Conservation (phyloP, 2,329 filamentous ascomycete species). For the Beauveria sp. region DNA sequence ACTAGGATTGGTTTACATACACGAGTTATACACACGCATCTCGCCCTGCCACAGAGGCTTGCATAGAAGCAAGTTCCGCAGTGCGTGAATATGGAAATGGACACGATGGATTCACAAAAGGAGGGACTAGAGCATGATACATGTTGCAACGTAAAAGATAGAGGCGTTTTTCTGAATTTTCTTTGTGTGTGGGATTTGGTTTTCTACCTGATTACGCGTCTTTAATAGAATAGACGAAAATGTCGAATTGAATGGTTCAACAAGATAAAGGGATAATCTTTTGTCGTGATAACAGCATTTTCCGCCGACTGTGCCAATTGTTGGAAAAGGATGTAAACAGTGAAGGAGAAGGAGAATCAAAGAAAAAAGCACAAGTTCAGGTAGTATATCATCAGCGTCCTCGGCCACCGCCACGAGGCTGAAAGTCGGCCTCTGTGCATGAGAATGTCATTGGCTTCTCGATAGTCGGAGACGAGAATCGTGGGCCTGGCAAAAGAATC, state of each 20-base stretch:
- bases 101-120: not conserved
- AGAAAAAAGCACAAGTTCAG: not conserved
- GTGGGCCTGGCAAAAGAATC: no score
- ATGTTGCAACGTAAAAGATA: not conserved
- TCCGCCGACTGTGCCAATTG: no score
- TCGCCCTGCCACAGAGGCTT: not conserved
- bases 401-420: not conserved
- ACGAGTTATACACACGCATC: not conserved
- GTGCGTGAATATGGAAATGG: not conserved
- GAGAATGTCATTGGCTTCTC: no score
- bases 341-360: not conserved
- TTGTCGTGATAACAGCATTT: not conserved
- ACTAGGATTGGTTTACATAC: not conserved
- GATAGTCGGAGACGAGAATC: no score
- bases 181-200: not conserved
- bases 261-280: no score
- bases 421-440: not conserved
- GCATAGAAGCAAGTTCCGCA: not conserved
- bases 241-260: not conserved
- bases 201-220: not conserved
- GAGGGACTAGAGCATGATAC: not conserved
- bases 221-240: not conserved
- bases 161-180: slow-evolving; percentile 1
- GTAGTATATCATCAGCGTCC: not conserved
- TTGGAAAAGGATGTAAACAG: not conserved